Conservation (phyloP, 108 stramenopile species). For the Nannochloropsis salina region DNA sequence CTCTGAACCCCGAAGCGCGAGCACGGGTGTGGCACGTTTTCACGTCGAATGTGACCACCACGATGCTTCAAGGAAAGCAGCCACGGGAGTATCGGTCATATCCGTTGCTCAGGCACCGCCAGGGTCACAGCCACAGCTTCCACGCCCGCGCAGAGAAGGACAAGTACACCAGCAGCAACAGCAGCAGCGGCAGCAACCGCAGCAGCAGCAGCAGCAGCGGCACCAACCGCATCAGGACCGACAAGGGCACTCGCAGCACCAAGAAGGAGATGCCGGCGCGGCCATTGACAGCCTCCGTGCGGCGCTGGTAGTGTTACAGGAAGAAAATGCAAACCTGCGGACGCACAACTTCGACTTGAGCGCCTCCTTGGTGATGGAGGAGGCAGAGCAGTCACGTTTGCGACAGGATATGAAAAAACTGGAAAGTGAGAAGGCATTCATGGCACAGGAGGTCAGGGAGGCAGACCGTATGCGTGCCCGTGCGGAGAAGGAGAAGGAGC, state of each 20-base stretch:
- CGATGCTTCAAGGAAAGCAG: no score
- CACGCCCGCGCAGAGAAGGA: not conserved
- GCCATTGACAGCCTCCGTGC: not conserved
- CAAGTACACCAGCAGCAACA: not conserved
- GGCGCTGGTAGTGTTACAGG: conserved; percentile 15
- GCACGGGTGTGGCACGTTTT: not conserved
- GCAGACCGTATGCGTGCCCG: conserved; percentile 1
- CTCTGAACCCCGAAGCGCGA: not conserved
- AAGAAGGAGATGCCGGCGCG: not conserved
- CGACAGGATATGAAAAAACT: not conserved
- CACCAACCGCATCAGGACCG: not conserved
- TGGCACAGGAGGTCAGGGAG: not conserved
- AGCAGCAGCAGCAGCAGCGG: not conserved
- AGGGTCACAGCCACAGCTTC: no score
- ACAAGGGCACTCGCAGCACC: not conserved
- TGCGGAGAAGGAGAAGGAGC: not conserved
- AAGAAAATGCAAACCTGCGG: not conserved
- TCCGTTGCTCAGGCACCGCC: no score
- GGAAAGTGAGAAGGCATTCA: conserved; percentile 8
- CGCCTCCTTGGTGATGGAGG: conserved; percentile 13
- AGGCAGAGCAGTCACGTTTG: not conserved
- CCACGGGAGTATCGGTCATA: no score
- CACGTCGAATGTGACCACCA: not conserved
- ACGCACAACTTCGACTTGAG: conserved; percentile 20
- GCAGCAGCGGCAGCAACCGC: not conserved